A percentile compares a stretch with the other conserved stretches of the same genome.
Evolutionary conservation across 805 yeast genomes (phyloP).

Genomic region (Metschnikowia gruessii): DNA sequence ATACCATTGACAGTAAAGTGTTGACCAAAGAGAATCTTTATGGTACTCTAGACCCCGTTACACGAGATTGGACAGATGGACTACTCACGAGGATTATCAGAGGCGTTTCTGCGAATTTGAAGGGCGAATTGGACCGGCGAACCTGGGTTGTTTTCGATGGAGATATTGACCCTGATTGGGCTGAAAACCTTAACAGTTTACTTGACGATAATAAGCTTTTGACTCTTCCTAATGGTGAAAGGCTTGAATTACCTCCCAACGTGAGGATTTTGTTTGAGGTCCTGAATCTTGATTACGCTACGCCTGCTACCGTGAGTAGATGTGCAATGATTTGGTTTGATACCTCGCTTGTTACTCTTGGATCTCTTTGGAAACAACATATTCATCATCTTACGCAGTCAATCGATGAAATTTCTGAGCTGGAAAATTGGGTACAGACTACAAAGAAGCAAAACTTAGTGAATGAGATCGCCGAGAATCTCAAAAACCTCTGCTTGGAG

Average conservation of each 20-base stretch:
- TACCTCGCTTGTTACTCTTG: conserved; percentile 21
- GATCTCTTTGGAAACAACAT: conserved; percentile 16
- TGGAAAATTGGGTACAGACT: conserved; percentile 3
- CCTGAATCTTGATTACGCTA: conserved; percentile 59
- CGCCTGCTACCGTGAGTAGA: conserved; percentile 89
- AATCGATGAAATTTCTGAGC: background rate
- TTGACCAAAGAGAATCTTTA: conserved; percentile 60
- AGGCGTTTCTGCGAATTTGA: conserved; percentile 47
- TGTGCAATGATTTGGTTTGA: conserved; percentile 86
- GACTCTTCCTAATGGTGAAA: conserved; percentile 88
- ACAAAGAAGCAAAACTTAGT: conserved; percentile 12
- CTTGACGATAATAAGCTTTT: conserved; percentile 81
- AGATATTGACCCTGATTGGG: conserved; percentile 92
- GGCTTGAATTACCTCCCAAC: conserved; percentile 63
- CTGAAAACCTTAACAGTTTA: conserved; percentile 85
- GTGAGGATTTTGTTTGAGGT: conserved; percentile 76
- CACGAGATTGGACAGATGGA: conserved; percentile 94
- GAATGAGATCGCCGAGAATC: conserved; percentile 11
- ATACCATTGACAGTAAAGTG: conserved; percentile 72
- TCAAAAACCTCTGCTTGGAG: background rate
- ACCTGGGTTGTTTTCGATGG: conserved; percentile 89
- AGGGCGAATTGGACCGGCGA: conserved; percentile 55
- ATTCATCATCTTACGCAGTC: conserved; percentile 8
- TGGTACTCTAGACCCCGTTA: conserved; percentile 69
- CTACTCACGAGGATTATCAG: conserved; percentile 68